These are phyloP conservation scores for Davidsoniella eucalypti DNA, from an alignment of 2,329 filamentous ascomycete species.

Conservation along the genomic window DNA sequence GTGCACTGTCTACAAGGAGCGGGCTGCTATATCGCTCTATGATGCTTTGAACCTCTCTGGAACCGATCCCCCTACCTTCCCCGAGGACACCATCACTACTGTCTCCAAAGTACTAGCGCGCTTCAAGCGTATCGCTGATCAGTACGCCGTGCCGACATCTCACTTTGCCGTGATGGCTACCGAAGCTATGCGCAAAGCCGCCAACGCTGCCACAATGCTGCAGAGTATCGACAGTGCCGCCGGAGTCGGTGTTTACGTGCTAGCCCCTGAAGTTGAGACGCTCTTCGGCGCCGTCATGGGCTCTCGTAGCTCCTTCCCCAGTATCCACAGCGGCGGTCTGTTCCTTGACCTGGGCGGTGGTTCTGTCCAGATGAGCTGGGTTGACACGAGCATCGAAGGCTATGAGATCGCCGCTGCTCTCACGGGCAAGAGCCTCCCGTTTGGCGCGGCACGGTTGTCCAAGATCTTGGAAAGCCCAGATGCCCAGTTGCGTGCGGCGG, in stretches of 20 bases:
- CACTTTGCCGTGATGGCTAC: slow-evolving; percentile 70
- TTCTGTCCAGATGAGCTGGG: slow-evolving; percentile 48
- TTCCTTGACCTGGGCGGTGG: slow-evolving; percentile 77
- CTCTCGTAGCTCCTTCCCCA: slow-evolving; percentile 55
- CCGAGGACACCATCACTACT: slow-evolving; percentile 39
- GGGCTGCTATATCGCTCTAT: slow-evolving; percentile 71
- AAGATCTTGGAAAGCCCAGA: slow-evolving; percentile 28
- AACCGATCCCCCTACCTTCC: slow-evolving; percentile 25
- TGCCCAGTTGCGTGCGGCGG: slow-evolving; percentile 25
- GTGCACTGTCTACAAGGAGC: slow-evolving; percentile 60
- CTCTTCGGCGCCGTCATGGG: slow-evolving; percentile 64
- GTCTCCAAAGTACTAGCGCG: slow-evolving; percentile 51
- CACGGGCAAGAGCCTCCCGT: slow-evolving; percentile 41
- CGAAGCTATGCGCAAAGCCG: slow-evolving; percentile 69
- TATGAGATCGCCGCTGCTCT: slow-evolving; percentile 39
- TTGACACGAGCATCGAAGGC: slow-evolving; percentile 29
- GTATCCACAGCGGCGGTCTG: slow-evolving; percentile 39
- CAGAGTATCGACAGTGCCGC: slow-evolving; percentile 43
- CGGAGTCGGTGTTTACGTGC: slow-evolving; percentile 52
- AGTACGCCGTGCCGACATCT: slow-evolving; percentile 46
- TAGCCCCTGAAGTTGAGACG: slow-evolving; percentile 69
- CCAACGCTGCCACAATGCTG: slow-evolving; percentile 56
- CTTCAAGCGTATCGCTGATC: slow-evolving; percentile 54
- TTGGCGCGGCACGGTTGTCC: slow-evolving; percentile 42
- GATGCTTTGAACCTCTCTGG: slow-evolving; percentile 49